Conservation (phyloP, 345 rosid species). For the Raphanus raphanistrum region DNA sequence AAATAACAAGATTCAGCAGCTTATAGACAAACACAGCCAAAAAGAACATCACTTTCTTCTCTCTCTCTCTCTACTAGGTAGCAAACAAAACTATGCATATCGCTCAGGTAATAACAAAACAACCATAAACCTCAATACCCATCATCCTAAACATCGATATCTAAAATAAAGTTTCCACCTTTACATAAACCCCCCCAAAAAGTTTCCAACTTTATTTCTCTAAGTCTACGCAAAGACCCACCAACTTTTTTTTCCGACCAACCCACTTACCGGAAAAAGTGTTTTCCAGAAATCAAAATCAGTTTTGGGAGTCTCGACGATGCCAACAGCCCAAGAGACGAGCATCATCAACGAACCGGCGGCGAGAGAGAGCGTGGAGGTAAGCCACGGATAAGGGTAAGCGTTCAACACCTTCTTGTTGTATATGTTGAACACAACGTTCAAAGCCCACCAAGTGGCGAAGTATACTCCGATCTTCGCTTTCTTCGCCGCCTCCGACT, state of each 20-base stretch:
- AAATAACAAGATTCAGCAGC: slow-evolving; percentile 8
- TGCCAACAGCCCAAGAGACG: slow-evolving; percentile 82
- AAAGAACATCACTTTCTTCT: slow-evolving; percentile 32
- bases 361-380: slow-evolving; percentile 92
- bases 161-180: slow-evolving; percentile 13
- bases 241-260: slow-evolving; percentile 11
- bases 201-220: not conserved
- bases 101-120: slow-evolving; percentile 23
- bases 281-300: slow-evolving; percentile 94
- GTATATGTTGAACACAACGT: slow-evolving; percentile 92
- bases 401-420: slow-evolving; percentile 98
- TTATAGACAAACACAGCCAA: slow-evolving; percentile 24
- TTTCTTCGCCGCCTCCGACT: slow-evolving; percentile 56
- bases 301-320: slow-evolving; percentile 88
- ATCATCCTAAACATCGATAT: slow-evolving; percentile 33
- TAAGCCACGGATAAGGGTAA: slow-evolving; percentile 94
- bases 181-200: not conserved
- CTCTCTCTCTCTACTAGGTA: slow-evolving; percentile 41
- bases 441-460: slow-evolving; percentile 98
- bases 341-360: slow-evolving; percentile 96
- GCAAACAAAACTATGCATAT: slow-evolving; percentile 50
- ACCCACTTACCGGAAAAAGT: slow-evolving; percentile 78
- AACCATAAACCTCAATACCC: slow-evolving; percentile 28
- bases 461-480: slow-evolving; percentile 83
- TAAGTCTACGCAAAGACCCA: not conserved